phyloP scores from a whole-genome alignment of 305 asterid genomes.

The Lippia alba region DNA sequence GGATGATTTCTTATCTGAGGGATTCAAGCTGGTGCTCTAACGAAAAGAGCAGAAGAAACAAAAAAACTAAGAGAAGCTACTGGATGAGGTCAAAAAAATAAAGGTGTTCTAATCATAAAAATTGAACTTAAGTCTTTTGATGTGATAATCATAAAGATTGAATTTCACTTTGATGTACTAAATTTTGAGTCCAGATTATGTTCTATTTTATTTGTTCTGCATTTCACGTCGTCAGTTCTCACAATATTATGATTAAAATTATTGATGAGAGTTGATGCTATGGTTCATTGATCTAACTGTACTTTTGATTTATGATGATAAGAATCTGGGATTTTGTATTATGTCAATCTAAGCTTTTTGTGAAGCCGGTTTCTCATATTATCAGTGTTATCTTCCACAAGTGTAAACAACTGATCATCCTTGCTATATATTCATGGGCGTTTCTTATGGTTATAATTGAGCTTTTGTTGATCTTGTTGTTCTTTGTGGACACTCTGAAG shows the following conservation, averaged over 20 bases:
- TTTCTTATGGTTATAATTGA: slow-evolving; percentile 31
- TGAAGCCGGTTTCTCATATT: not conserved
- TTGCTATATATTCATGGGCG: slow-evolving; percentile 31
- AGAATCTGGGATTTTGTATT: too few relatives aligned
- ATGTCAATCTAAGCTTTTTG: not conserved
- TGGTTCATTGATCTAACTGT: slow-evolving; percentile 46
- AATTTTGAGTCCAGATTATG: not conserved
- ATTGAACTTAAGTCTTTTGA: too few relatives aligned
- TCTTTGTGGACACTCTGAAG: not conserved
- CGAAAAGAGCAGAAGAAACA: too few relatives aligned
- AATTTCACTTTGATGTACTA: not conserved
- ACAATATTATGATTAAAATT: too few relatives aligned
- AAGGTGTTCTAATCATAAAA: too few relatives aligned
- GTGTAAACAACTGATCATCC: slow-evolving; percentile 32
- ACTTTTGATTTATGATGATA: slow-evolving; percentile 9
- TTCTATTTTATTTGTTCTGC: not conserved
- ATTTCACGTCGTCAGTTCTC: slow-evolving; percentile 4
- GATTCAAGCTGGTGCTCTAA: too few relatives aligned
- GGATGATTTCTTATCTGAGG: too few relatives aligned
- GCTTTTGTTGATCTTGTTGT: slow-evolving; percentile 14
- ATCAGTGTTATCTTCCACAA: slow-evolving; percentile 28
- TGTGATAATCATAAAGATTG: too few relatives aligned
- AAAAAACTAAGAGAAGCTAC: too few relatives aligned
- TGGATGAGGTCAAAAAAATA: too few relatives aligned
- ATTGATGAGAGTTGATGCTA: slow-evolving; percentile 88